These are phyloP conservation scores for Truncatella angustata DNA, from an alignment of 2,329 filamentous ascomycete species.

Conservation along the genomic window DNA sequence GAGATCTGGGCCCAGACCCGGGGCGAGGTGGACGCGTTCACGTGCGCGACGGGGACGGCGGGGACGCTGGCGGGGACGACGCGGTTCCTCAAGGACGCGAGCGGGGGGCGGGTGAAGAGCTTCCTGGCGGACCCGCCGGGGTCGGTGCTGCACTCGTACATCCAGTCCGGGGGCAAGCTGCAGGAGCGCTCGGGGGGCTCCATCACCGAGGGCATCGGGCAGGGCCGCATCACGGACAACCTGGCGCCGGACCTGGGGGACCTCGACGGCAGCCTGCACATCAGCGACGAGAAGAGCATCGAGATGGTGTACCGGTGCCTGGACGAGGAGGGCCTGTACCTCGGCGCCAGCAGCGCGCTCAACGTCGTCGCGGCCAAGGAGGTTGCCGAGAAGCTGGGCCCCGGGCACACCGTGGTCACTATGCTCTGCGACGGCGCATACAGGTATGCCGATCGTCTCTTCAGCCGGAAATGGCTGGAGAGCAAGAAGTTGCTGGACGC, in stretches of 20 bases:
- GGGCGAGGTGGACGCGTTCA: conserved; percentile 89
- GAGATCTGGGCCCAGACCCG: conserved; percentile 94
- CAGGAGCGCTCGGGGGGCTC: conserved; percentile 79
- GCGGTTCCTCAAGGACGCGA: conserved; percentile 81
- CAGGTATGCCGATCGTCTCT: conserved; percentile 89
- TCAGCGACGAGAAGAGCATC: conserved; percentile 91
- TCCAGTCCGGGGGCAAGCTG: conserved; percentile 79
- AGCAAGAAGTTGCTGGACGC: conserved; percentile 79
- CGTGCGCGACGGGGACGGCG: conserved; percentile 88
- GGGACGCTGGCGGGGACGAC: conserved; percentile 90
- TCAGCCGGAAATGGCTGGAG: conserved; percentile 86
- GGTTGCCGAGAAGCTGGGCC: conserved; percentile 85
- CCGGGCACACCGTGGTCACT: conserved; percentile 88
- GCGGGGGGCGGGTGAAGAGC: conserved; percentile 74
- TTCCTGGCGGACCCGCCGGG: conserved; percentile 94
- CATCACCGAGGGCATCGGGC: conserved; percentile 97
- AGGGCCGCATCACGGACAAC: conserved; percentile 96
- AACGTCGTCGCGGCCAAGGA: conserved; percentile 96
- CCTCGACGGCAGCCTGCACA: conserved; percentile 79
- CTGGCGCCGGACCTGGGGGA: conserved; percentile 79
- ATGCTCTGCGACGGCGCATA: conserved; percentile 97
- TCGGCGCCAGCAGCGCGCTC: conserved; percentile 88
- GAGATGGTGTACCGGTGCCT: conserved; percentile 97
- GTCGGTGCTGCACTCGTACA: conserved; percentile 88
- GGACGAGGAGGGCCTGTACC: conserved; percentile 92